Evolutionary conservation across 2,329 filamentous ascomycete species (phyloP), one percentile per base, ranked within the genome.

Genomic region (Pseudogymnoascus sp.): DNA sequence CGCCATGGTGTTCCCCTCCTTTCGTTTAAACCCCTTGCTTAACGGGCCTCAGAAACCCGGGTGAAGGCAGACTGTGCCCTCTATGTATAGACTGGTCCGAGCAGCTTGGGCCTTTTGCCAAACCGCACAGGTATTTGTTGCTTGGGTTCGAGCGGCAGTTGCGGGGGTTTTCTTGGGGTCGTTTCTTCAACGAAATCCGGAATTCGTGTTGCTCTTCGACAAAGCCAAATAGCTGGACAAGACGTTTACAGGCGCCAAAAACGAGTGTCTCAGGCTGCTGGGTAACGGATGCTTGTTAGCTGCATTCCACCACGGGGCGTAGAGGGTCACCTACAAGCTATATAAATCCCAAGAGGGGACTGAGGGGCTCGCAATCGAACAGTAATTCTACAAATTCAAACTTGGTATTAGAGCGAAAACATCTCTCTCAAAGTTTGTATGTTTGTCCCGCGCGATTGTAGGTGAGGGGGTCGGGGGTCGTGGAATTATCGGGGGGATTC

Each of bases 11-110:
- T 57, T 33, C 28, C 50, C 50, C 50, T 57, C 50, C 28, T 57
- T 57, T 57, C 50, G 50, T 57, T 21, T 57, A 57, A 57, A 19
- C 50, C 50, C 50, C 50, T 57, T 57, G 50, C 50, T 57, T 57
- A 57, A 57, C 6, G 50, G 50, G 28, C n/a, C 28, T 57, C 10
- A 57, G 10, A 57, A 57, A 57, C 28, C n/a, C 26, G 17, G 5
- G 26, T 28, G 50, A 33, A 57, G 50, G 26, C 15, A 31, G 26
- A 13, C n/a, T 57, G 2, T 33, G 26, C 50, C 50, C 17, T 57
- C 33, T 57, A 57, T 57, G 28, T 26, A 10, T 15, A 19, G 50
- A 57, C n/a, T 57, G 10, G 13, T 57, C n/a, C 9, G 26, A 57
- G 50, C 50, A 57, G 50, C 50, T 57, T 6, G 28, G 26, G 10